Evolutionary conservation across 1,139 yeast species (phyloP), one percentile per base, ranked within the genome.

Genomic region (Yamadazyma friedrichii): DNA sequence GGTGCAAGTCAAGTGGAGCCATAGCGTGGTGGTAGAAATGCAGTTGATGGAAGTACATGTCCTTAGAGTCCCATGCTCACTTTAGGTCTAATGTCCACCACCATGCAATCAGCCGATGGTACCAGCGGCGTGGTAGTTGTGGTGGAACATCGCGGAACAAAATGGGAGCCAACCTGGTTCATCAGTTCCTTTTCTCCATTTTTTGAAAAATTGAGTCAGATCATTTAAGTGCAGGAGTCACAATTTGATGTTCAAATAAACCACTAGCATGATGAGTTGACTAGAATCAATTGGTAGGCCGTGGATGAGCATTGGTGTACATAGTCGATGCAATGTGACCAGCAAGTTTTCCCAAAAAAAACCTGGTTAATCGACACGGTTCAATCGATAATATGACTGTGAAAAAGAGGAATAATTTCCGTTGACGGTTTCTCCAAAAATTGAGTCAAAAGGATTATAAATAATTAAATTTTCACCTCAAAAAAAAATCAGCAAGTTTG

Each of bases 361-460:
- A 15, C 22, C 33, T 15, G n/a, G n/a, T 12, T 11, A 15, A 15
- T 16, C 17, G 28, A 3, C 25, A 10, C 22, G 15, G 16, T 5
- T 16, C 22, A n/a, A 15, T 20, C 9, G 28, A 20, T 12, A 28
- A 28, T 12, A 5, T 12, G 25, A 32, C 27, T 33, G 28, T 33
- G 36, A 25, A 33, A 35, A 29, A 17, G 9, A 10, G 17, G 24
- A 20, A 20, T 20, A 29, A 30, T 29, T 31, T 36, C 42, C 42
- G 42, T 27, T 20, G 28, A 32, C 42, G 42, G 42, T 20, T 20
- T 20, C 24, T 20, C 24, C 24, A 20, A 20, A 20, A 20, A 20
- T 33, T 24, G 33, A 31, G 33, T 31, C 33, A 31, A 31, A 30
- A 5, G 8, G 8, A 20, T n/a, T 39, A 39, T 39, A 39, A 39